phyloP scores from a whole-genome alignment of 1,139 yeast genomes.

The Zygosaccharomyces sapae region DNA sequence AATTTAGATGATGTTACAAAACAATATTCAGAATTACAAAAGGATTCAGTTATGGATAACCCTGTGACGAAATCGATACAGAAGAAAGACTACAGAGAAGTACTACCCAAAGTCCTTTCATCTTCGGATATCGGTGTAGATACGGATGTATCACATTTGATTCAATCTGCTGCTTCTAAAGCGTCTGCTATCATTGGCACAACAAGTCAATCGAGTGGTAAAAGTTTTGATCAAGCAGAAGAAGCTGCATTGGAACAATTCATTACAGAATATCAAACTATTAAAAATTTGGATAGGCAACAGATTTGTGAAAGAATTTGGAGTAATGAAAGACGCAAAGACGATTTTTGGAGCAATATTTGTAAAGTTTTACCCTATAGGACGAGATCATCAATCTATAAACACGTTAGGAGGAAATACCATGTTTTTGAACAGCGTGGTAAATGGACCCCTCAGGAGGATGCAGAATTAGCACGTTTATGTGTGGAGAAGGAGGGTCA shows the following conservation, averaged over 20 bases:
- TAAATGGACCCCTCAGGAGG: conserved; percentile 83
- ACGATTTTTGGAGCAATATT: conserved; percentile 81
- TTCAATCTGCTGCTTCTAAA: conserved; percentile 33
- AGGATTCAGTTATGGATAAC: conserved; percentile 13
- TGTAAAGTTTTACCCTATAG: conserved; percentile 77
- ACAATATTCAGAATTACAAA: conserved; percentile 15
- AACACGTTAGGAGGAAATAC: conserved; percentile 85
- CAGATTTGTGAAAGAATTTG: conserved; percentile 81
- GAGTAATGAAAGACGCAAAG: conserved; percentile 80
- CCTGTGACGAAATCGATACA: conserved; percentile 12
- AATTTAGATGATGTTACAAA: conserved; percentile 17
- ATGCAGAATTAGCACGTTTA: conserved; percentile 56
- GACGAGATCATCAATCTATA: conserved; percentile 82
- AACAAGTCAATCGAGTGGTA: conserved; percentile 35
- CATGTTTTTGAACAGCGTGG: conserved; percentile 85
- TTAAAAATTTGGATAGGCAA: conserved; percentile 56
- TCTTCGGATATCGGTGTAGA: conserved; percentile 17
- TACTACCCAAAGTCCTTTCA: conserved; percentile 26
- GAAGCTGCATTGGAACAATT: conserved; percentile 66
- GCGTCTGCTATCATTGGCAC: conserved; percentile 33
- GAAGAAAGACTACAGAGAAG: conserved; percentile 22
- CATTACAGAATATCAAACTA: conserved; percentile 62
- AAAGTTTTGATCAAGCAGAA: conserved; percentile 48
- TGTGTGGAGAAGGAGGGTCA: conserved; percentile 69
- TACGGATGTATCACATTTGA: conserved; percentile 28